Evolutionary conservation across 2,329 filamentous ascomycete species (phyloP).

Genomic region (Xylaria sp.): DNA sequence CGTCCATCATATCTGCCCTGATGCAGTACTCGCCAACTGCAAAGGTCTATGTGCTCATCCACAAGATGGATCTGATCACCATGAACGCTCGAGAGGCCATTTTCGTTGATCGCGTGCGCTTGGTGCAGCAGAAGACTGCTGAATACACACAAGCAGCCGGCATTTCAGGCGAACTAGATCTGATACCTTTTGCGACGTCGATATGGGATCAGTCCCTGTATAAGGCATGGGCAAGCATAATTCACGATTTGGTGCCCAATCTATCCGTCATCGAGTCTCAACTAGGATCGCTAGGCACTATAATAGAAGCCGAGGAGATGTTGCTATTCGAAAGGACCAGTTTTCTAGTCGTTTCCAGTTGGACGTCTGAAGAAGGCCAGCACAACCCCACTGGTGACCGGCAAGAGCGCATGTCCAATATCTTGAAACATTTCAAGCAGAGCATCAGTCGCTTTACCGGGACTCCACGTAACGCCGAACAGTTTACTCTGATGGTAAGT

Average conservation of each 20-base stretch:
- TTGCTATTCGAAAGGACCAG: conserved; percentile 95
- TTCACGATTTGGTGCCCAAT: conserved; percentile 97
- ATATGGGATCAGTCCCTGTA: conserved; percentile 99
- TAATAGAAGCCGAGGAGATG: conserved; percentile 92
- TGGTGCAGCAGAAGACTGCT: conserved; percentile 79
- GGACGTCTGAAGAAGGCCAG: conserved; percentile 78
- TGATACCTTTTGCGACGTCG: conserved; percentile 92
- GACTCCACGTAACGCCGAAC: conserved; percentile 82
- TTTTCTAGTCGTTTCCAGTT: conserved; percentile 94
- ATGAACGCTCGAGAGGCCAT: conserved; percentile 80
- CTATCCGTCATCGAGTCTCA: conserved; percentile 88
- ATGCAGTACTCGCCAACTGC: conserved; percentile 84
- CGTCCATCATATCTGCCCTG: conserved; percentile 87
- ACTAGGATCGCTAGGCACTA: conserved; percentile 81
- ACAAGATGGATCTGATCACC: conserved; percentile 98
- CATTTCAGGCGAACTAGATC: conserved; percentile 64
- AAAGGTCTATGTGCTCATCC: conserved; percentile 92
- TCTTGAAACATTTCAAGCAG: conserved; percentile 99
- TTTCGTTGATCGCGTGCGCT: conserved; percentile 83
- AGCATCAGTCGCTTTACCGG: conserved; percentile 79
- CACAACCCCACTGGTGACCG: conserved; percentile 91
- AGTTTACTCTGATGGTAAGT: conserved; percentile 75
- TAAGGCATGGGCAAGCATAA: conserved; percentile 98
- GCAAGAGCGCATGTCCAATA: conserved; percentile 93
- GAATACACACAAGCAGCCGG: conserved; percentile 62